These are phyloP conservation scores for Russula griseocarnosa DNA, from an alignment of 768 basidiomycete species.

Conservation along the genomic window DNA sequence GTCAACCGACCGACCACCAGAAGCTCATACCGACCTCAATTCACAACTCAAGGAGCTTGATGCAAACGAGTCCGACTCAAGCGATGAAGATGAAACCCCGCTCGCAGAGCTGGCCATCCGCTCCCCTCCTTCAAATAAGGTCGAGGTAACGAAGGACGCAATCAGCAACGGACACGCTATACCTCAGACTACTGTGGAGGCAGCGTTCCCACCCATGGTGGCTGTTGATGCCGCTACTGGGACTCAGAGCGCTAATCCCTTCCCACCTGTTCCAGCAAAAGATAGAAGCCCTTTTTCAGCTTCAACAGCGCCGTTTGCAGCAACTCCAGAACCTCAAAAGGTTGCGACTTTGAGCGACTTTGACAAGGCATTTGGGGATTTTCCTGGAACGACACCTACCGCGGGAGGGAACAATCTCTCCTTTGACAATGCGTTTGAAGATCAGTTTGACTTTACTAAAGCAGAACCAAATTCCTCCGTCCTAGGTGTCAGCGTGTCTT, in stretches of 20 bases:
- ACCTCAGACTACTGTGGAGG: neutral
- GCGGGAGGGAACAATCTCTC: constrained; percentile 44
- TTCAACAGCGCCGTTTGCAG: constrained; percentile 23
- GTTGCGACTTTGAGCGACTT: constrained; percentile 51
- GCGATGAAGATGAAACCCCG: constrained; percentile 39
- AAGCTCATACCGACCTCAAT: constrained; percentile 45
- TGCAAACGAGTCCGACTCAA: constrained; percentile 49
- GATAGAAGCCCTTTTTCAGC: constrained; percentile 15
- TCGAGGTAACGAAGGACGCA: neutral
- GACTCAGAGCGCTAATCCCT: constrained; percentile 10
- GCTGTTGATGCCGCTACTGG: neutral
- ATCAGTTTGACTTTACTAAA: constrained; percentile 59
- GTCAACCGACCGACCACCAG: constrained; percentile 10
- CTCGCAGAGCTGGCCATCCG: constrained; percentile 30
- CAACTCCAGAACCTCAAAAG: constrained; percentile 18
- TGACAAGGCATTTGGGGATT: constrained; percentile 68
- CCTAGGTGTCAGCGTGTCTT: neutral
- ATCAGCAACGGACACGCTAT: constrained; percentile 19
- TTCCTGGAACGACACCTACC: constrained; percentile 39
- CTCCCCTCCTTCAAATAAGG: neutral
- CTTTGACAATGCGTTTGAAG: constrained; percentile 63
- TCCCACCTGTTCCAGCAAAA: constrained; percentile 21
- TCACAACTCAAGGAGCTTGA: constrained; percentile 57
- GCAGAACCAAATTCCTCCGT: constrained; percentile 28
- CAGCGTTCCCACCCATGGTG: neutral